A percentile compares a stretch with the other conserved stretches of the same genome.
These are phyloP conservation scores for Neurospora sublineolata DNA, from an alignment of 495 filamentous ascomycete genomes.

Conservation along the genomic window DNA sequence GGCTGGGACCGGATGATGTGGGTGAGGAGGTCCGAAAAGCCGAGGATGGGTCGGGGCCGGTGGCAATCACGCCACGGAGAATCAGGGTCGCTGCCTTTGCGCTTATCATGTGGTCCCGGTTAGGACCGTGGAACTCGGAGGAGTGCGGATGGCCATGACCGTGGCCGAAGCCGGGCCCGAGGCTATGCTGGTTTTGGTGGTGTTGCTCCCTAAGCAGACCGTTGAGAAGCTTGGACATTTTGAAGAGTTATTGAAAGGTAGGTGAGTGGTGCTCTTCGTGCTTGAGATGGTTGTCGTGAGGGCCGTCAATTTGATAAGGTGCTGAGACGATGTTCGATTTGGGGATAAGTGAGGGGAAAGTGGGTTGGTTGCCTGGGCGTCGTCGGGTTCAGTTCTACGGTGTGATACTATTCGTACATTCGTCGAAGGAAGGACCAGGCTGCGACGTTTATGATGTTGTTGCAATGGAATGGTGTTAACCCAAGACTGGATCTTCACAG, in stretches of 20 bases:
- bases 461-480: background rate
- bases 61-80: conserved; percentile 9
- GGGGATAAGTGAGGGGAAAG: background rate
- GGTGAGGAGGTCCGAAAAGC: conserved; percentile 17
- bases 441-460: background rate
- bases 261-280: background rate
- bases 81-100: conserved; percentile 12
- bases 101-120: conserved; percentile 6
- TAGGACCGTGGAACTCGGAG: background rate
- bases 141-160: background rate
- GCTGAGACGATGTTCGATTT: background rate
- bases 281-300: background rate
- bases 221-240: background rate
- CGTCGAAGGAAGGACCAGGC: background rate
- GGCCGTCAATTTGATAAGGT: background rate
- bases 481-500: background rate
- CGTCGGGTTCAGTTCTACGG: background rate
- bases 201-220: background rate
- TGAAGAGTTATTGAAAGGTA: background rate
- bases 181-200: background rate
- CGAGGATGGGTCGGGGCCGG: background rate
- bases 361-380: background rate
- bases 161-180: background rate
- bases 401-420: background rate
- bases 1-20: conserved; percentile 5